Evolutionary conservation across 371 early-diverging fungal genomes (phyloP).

Genomic region (Cokeromyces recurvatus): DNA sequence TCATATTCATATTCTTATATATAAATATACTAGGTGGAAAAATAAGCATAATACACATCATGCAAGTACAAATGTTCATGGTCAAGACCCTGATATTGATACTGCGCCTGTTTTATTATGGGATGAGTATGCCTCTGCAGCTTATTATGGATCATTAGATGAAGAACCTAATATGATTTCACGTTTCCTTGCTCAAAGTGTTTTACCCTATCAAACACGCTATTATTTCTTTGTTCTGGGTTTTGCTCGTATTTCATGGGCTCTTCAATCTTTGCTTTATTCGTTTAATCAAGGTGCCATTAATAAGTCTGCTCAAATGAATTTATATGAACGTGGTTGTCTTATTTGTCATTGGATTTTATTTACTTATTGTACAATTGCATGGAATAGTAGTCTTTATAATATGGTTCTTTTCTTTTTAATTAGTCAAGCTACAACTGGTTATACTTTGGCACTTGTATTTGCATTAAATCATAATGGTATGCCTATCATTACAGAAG

Average conservation of each 20-base stretch:
- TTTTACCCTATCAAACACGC: slow-evolving; percentile 65
- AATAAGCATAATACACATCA: slow-evolving; percentile 92
- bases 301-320: slow-evolving; percentile 45
- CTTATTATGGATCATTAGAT: slow-evolving; percentile 60
- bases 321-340: slow-evolving; percentile 54
- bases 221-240: slow-evolving; percentile 80
- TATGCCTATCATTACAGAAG: slow-evolving; percentile 76
- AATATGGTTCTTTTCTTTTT: slow-evolving; percentile 63
- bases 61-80: slow-evolving; percentile 78
- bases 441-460: slow-evolving; percentile 75
- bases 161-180: slow-evolving; percentile 40
- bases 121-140: slow-evolving; percentile 80
- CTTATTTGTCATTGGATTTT: slow-evolving; percentile 69
- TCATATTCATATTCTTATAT: too few relatives aligned
- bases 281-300: slow-evolving; percentile 50
- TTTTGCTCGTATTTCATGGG: slow-evolving; percentile 78
- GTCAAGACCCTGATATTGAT: slow-evolving; percentile 85
- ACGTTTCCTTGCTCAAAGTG: slow-evolving; percentile 62
- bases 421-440: slow-evolving; percentile 68
- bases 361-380: slow-evolving; percentile 55
- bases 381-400: slow-evolving; percentile 49
- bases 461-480: slow-evolving; percentile 89
- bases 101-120: slow-evolving; percentile 82
- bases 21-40: slow-evolving; percentile 87
- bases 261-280: slow-evolving; percentile 63